A percentile compares a stretch with the other conserved stretches of the same genome.
Evolutionary conservation across 768 basidiomycete genomes (phyloP).

Genomic region (Lactarius hatsudake): DNA sequence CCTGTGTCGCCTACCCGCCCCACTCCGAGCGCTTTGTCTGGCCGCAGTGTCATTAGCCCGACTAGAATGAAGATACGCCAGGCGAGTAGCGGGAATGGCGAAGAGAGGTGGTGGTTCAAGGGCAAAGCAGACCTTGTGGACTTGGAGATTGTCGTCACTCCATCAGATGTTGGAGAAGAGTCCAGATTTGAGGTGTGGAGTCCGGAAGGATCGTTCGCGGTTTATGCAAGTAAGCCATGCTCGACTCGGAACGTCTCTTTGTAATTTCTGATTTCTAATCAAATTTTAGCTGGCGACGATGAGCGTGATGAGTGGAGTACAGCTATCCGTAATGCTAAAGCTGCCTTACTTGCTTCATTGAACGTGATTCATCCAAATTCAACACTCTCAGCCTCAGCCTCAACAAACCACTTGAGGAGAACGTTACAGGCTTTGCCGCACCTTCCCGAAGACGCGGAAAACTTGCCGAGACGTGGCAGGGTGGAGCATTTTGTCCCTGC

Average conservation of each 20-base stretch:
- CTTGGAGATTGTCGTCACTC: constrained; percentile 64
- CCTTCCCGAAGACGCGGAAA: constrained; percentile 46
- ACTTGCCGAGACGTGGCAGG: constrained; percentile 44
- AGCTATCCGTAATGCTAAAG: constrained; percentile 67
- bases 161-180: constrained; percentile 49
- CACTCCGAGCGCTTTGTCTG: constrained; percentile 19
- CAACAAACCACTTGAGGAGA: constrained; percentile 71
- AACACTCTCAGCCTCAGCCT: constrained; percentile 74
- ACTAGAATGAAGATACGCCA: constrained; percentile 33
- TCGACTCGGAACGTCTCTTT: too few relatives aligned
- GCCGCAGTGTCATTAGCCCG: constrained; percentile 30
- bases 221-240: constrained; percentile 57
- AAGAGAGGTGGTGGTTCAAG: constrained; percentile 73
- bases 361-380: constrained; percentile 75
- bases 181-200: constrained; percentile 69
- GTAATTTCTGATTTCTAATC: neutral
- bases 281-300: constrained; percentile 44
- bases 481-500: constrained; percentile 88
- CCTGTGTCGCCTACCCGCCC: constrained; percentile 8
- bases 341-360: constrained; percentile 63
- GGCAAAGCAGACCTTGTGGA: constrained; percentile 70
- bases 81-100: constrained; percentile 37
- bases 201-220: constrained; percentile 72
- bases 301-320: constrained; percentile 66
- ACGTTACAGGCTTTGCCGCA: constrained; percentile 73